Percentiles rank a stretch among this genome's conserved stretches.
Evolutionary conservation across 2,329 filamentous ascomycete species (phyloP).

Genomic region (Tolypocladium album): DNA sequence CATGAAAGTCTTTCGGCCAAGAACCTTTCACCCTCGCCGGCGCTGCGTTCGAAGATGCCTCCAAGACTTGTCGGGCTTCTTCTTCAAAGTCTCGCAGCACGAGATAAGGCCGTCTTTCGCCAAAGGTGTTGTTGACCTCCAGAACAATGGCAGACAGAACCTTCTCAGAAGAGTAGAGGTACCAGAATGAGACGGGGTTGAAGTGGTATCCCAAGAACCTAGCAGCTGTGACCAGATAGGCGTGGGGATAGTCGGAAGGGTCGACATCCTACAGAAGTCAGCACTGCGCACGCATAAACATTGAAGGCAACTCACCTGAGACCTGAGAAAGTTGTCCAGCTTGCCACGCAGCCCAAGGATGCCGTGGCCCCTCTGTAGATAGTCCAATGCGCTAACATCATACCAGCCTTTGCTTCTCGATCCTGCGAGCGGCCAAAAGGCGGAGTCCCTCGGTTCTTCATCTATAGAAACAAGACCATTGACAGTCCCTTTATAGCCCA

Average conservation of each 20-base stretch:
- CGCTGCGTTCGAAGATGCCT: not conserved
- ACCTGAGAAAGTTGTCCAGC: conserved; percentile 46
- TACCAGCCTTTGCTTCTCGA: conserved; percentile 37
- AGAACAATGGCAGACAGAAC: conserved; percentile 54
- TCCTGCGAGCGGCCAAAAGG: not conserved
- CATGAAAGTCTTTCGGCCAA: conserved; percentile 65
- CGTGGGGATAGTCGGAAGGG: conserved; percentile 50
- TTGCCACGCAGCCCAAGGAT: conserved; percentile 50
- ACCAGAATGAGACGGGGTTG: conserved; percentile 73
- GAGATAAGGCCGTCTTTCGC: conserved; percentile 44
- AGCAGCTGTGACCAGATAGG: conserved; percentile 62
- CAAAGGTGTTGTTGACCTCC: conserved; percentile 71
- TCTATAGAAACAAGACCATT: conserved; percentile 45
- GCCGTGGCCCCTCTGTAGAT: conserved; percentile 44
- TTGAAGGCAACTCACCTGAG: conserved; percentile 33
- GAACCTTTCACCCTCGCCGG: conserved; percentile 29
- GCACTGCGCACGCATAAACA: not conserved
- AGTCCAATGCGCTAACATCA: conserved; percentile 46
- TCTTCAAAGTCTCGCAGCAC: conserved; percentile 15
- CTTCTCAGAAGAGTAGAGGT: conserved; percentile 52
- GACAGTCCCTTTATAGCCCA: conserved; percentile 47
- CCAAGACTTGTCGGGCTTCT: conserved; percentile 7
- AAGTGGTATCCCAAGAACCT: conserved; percentile 60
- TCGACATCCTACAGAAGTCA: conserved; percentile 39
- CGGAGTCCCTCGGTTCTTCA: conserved; percentile 5